Percentiles rank a stretch among this genome's conserved stretches.
Evolutionary conservation across 257 asterid genomes (phyloP).

Genomic region (Jasminum sambac): DNA sequence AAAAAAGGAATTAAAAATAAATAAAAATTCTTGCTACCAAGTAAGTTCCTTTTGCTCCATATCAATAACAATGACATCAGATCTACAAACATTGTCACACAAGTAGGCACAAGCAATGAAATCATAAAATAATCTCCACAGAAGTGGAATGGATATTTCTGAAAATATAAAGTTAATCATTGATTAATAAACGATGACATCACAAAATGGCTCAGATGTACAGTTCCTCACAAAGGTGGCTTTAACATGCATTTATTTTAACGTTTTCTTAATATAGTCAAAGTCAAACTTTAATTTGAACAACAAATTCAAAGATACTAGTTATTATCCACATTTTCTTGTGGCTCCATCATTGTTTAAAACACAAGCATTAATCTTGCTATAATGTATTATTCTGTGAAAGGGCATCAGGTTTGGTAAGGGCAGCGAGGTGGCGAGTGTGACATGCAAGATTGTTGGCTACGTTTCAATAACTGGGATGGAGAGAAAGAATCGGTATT

Average conservation of each 20-base stretch:
- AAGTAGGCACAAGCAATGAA: background rate
- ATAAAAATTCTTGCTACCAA: constrained; percentile 1
- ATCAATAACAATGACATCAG: background rate
- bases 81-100: background rate
- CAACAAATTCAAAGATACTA: too few species aligned
- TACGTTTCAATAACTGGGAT: background rate
- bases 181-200: background rate
- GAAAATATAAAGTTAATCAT: background rate
- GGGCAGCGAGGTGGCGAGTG: background rate
- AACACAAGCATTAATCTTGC: too few species aligned
- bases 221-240: background rate
- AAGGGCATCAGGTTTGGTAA: background rate
- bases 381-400: background rate
- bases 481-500: background rate
- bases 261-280: too few species aligned
- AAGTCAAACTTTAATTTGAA: too few species aligned
- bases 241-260: background rate
- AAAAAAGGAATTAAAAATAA: too few species aligned
- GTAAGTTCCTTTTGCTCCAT: background rate
- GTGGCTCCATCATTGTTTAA: too few species aligned
- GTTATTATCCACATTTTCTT: too few species aligned
- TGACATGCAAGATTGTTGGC: background rate
- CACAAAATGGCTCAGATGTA: background rate
- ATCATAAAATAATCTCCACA: background rate
- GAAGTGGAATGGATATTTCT: background rate